These are phyloP conservation scores for Suhomyces wounanorum DNA, from an alignment of 1,139 yeast genomes.

Conservation along the genomic window DNA sequence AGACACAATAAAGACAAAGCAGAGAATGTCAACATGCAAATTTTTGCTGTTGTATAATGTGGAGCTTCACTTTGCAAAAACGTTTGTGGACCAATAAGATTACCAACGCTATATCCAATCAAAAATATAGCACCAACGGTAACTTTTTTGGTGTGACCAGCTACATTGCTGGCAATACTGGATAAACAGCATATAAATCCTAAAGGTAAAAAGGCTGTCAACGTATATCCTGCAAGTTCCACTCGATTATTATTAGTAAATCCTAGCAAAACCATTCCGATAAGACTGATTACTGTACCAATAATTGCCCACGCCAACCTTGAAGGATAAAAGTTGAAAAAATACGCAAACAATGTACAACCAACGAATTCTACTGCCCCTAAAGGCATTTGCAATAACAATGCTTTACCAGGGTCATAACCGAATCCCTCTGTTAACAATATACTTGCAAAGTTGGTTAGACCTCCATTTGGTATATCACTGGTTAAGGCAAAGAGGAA, in stretches of 20 bases:
- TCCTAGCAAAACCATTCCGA: conserved; percentile 50
- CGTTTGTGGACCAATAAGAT: conserved; percentile 71
- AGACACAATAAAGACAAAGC: conserved; percentile 28
- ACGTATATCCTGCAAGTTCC: conserved; percentile 16
- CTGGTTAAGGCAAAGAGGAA: conserved; percentile 37
- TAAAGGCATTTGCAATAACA: conserved; percentile 35
- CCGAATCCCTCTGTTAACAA: conserved; percentile 49
- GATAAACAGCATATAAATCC: conserved; percentile 52
- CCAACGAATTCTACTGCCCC: conserved; percentile 47
- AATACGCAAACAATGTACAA: conserved; percentile 31
- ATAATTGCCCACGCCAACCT: conserved; percentile 47
- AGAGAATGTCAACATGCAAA: conserved; percentile 47
- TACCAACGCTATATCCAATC: conserved; percentile 68
- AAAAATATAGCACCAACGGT: conserved; percentile 60
- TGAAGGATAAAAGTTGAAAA: conserved; percentile 13
- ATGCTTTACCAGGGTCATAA: conserved; percentile 38
- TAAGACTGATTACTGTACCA: conserved; percentile 38
- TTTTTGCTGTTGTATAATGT: conserved; percentile 47
- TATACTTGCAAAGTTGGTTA: conserved; percentile 51
- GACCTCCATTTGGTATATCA: conserved; percentile 56
- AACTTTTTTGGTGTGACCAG: conserved; percentile 71
- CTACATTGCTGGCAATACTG: conserved; percentile 56
- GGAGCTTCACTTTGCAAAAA: conserved; percentile 59
- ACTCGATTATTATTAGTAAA: conserved; percentile 31
- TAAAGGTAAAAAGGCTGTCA: conserved; percentile 31